These are phyloP conservation scores for Ophiocordyceps sinensis DNA, from an alignment of 2,329 filamentous ascomycete genomes.

Conservation along the genomic window DNA sequence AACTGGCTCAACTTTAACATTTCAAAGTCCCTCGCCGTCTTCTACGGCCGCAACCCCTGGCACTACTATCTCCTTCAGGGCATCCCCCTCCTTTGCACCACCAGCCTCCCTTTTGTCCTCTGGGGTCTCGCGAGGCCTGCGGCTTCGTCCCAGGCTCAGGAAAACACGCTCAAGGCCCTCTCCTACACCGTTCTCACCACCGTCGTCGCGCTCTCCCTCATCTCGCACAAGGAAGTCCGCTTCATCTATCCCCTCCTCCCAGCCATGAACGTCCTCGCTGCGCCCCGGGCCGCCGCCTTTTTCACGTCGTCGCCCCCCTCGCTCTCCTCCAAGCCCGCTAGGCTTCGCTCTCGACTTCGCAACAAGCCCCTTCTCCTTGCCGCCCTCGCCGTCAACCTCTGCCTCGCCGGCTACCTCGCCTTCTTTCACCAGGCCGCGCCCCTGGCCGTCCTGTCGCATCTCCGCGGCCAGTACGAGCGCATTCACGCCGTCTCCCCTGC, in stretches of 20 bases:
- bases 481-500: constrained; percentile 26
- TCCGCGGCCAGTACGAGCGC: constrained; percentile 59
- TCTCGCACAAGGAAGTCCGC: constrained; percentile 92
- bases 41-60: constrained; percentile 81
- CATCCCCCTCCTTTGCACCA: constrained; percentile 73
- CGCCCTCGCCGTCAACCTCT: constrained; percentile 50
- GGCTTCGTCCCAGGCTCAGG: constrained; percentile 17
- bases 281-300: constrained; percentile 49
- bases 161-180: constrained; percentile 26
- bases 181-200: constrained; percentile 45
- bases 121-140: constrained; percentile 43
- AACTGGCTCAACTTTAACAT: constrained; percentile 88
- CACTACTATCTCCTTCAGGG: constrained; percentile 93
- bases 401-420: constrained; percentile 60
- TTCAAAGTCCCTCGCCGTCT: constrained; percentile 71
- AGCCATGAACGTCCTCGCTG: constrained; percentile 67
- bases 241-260: constrained; percentile 92
- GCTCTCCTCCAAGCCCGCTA: constrained; percentile 12
- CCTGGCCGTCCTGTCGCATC: constrained; percentile 56
- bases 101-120: constrained; percentile 62
- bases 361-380: constrained; percentile 41
- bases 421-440: constrained; percentile 70
- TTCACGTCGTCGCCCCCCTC: constrained; percentile 31
- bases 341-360: constrained; percentile 21
- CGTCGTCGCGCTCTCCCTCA: constrained; percentile 51